Base-by-base conservation (phyloP, 2,329 filamentous ascomycete species). In the Pseudocercospora vitis region DNA sequence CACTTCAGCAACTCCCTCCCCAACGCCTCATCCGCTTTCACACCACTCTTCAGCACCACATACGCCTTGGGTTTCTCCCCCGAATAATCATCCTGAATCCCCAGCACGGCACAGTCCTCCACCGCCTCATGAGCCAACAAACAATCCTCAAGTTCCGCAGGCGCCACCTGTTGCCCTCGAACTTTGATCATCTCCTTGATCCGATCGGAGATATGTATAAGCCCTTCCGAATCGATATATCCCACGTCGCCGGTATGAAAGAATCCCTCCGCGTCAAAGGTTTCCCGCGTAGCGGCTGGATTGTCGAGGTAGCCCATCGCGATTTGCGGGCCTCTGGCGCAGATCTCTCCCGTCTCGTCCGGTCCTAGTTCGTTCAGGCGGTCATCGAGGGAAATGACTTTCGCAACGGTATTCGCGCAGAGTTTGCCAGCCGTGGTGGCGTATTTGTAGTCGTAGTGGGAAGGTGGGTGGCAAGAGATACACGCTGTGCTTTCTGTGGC, bases 131-230 rank as follows among this genome's bases (percentile, higher is more conserved):
- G 81, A 0, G 81, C 80, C 0, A 84, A 74, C n/a, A 86, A 68
- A 2, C 81, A 63, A 58, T 85, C 81, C 62, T 87, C 83, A 0
- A 87, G 72, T 63, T 86, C 84, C 0, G 83, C 83, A 0, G 84
- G 83, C 5, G 83, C 80, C 6, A 85, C 80, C 4, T 77, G 78
- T 29, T 84, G 79, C 0, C 83, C 83, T 57, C 85, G 85, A 7
- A 86, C 82, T 65, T 86, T 86, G 68, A 86, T 83, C 75, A 86
- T 80, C 67, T 86, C 83, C 70, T 87, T 87, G 65, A 86, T 81
- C 0, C 83, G 76, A 62, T 86, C 83, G 1, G 76, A 74, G 51
- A 84, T 82, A 23, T 77, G 76, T 7, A 86, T 71, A 58, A 83
- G 73, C 0, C 80, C 82, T 53, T 83, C 76, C 0, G 68, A 63